A percentile compares a stretch with the other conserved stretches of the same genome.
These are phyloP conservation scores for Geopyxis carbonaria DNA, from an alignment of 495 filamentous ascomycete species.

Conservation along the genomic window DNA sequence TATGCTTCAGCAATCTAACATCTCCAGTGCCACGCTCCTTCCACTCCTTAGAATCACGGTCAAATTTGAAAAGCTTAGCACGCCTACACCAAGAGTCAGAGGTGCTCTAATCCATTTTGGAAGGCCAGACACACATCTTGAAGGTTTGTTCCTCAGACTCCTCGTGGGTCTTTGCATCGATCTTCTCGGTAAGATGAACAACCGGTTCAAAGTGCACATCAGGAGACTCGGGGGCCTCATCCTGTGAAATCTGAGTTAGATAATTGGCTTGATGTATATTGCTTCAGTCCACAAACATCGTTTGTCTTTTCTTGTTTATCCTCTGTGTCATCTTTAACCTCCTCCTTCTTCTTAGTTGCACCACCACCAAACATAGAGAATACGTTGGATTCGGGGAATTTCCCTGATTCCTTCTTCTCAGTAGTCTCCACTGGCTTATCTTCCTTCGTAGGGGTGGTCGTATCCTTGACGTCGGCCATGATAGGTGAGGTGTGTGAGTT, in stretches of 20 bases:
- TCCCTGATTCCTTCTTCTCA: slow-evolving; percentile 11
- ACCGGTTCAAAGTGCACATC: slow-evolving; percentile 97
- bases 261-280: background rate
- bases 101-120: background rate
- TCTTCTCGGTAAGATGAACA: slow-evolving; percentile 69
- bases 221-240: slow-evolving; percentile 60
- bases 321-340: slow-evolving; percentile 57
- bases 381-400: slow-evolving; percentile 38
- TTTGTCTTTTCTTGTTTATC: slow-evolving; percentile 48
- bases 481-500: too few relatives aligned
- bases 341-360: slow-evolving; percentile 64
- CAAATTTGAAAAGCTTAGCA: slow-evolving; percentile 98
- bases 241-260: slow-evolving; percentile 28
- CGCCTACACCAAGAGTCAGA: slow-evolving; percentile 31
- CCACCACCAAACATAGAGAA: slow-evolving; percentile 98
- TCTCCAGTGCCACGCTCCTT: slow-evolving; percentile 98
- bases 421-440: slow-evolving; percentile 15
- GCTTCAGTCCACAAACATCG: slow-evolving; percentile 25
- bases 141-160: slow-evolving; percentile 92
- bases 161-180: slow-evolving; percentile 95
- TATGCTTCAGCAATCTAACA: slow-evolving; percentile 90
- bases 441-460: slow-evolving; percentile 12
- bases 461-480: slow-evolving; percentile 20
- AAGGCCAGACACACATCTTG: slow-evolving; percentile 50
- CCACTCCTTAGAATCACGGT: slow-evolving; percentile 80